Percentiles rank a stretch among this genome's conserved stretches.
phyloP scores from a whole-genome alignment of 1,284 basidiomycete species.

The Afroboletus lepidellus region DNA sequence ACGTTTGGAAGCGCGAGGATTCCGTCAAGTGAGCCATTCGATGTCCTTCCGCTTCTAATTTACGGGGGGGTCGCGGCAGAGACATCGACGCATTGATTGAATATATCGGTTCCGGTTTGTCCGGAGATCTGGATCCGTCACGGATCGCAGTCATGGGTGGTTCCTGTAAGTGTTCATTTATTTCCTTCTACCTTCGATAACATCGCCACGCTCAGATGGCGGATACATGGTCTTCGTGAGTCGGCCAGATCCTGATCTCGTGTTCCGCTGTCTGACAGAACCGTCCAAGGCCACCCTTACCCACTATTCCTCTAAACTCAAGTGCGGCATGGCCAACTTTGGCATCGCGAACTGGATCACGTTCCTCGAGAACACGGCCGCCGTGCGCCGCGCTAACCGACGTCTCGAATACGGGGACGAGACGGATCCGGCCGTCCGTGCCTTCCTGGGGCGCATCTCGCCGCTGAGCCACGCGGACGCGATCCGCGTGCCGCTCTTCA shows the following conservation, averaged over 20 bases:
- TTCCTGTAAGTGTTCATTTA: slow-evolving; percentile 30
- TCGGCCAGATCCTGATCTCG: not conserved
- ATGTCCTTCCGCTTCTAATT: not conserved
- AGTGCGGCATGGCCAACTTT: slow-evolving; percentile 38
- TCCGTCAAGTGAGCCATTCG: slow-evolving; percentile 33
- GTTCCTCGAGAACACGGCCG: slow-evolving; percentile 38
- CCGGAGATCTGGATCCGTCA: slow-evolving; percentile 30
- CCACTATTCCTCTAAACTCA: slow-evolving; percentile 38
- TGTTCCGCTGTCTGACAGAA: slow-evolving; percentile 1
- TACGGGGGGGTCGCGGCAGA: slow-evolving; percentile 15
- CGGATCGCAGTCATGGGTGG: slow-evolving; percentile 39
- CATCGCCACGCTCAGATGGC: slow-evolving; percentile 24
- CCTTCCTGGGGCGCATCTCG: slow-evolving; percentile 37
- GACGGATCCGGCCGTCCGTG: slow-evolving; percentile 32
- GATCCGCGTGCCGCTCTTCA: slow-evolving; percentile 34
- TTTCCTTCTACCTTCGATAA: not conserved
- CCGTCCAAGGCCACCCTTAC: slow-evolving; percentile 32
- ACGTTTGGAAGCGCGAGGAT: slow-evolving; percentile 40
- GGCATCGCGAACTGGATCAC: slow-evolving; percentile 38
- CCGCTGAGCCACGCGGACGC: slow-evolving; percentile 37
- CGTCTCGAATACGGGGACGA: slow-evolving; percentile 40
- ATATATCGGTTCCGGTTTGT: slow-evolving; percentile 29
- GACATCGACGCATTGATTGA: slow-evolving; percentile 37
- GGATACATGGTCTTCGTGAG: slow-evolving; percentile 40
- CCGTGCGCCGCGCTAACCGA: slow-evolving; percentile 33